phyloP scores from a whole-genome alignment of 192 early-diverging fungal species.

The Backusella australiensis region DNA sequence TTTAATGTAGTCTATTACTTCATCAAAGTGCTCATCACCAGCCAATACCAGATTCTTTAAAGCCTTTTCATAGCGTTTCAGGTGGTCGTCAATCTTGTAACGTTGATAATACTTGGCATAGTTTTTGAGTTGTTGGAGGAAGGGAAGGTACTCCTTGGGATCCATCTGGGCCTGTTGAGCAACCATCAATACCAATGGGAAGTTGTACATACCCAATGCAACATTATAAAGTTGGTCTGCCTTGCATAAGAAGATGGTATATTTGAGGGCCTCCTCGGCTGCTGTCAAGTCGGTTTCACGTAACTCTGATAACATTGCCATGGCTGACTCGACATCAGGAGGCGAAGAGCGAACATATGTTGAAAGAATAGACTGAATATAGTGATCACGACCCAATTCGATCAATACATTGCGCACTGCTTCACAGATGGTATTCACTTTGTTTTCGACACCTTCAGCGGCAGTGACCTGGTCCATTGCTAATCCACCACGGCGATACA shows the following conservation, averaged over 20 bases:
- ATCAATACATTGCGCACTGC: slow-evolving; percentile 63
- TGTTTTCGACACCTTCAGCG: slow-evolving; percentile 38
- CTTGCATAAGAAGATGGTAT: slow-evolving; percentile 89
- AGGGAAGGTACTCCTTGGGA: slow-evolving; percentile 92
- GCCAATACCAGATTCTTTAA: slow-evolving; percentile 64
- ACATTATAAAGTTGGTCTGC: slow-evolving; percentile 87
- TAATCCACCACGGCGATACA: slow-evolving; percentile 57
- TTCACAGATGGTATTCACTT: slow-evolving; percentile 76
- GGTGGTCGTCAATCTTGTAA: slow-evolving; percentile 85
- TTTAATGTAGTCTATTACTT: slow-evolving; percentile 61
- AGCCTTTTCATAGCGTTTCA: slow-evolving; percentile 67
- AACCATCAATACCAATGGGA: slow-evolving; percentile 88
- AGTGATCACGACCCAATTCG: slow-evolving; percentile 44
- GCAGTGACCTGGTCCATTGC: not conserved
- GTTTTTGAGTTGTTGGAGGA: slow-evolving; percentile 76
- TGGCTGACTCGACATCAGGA: slow-evolving; percentile 78
- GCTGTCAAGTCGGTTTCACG: slow-evolving; percentile 48
- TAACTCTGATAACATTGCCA: slow-evolving; percentile 58
- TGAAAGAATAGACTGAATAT: slow-evolving; percentile 82
- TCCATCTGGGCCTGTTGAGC: slow-evolving; percentile 98
- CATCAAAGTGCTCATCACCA: slow-evolving; percentile 51
- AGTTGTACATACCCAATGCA: slow-evolving; percentile 93
- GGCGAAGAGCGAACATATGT: slow-evolving; percentile 80
- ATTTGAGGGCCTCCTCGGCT: slow-evolving; percentile 86
- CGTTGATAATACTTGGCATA: slow-evolving; percentile 79